phyloP scores from a whole-genome alignment of 805 yeast genomes.

The Ogataea glucozyma region DNA sequence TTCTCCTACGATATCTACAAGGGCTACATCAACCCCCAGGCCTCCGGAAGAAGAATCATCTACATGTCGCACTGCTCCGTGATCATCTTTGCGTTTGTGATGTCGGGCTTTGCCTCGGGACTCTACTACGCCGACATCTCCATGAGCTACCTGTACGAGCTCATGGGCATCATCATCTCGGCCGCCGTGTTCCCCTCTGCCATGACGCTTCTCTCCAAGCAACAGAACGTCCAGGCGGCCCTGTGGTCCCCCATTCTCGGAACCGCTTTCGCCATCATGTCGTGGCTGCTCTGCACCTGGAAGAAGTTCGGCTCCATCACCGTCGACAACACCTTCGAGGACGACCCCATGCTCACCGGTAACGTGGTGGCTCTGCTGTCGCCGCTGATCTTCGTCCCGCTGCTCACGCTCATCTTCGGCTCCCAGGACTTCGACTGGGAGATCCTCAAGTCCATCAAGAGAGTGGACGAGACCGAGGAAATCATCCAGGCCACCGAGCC shows the following conservation, averaged over 20 bases:
- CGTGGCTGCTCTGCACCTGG: conserved; percentile 61
- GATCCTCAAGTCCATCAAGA: conserved; percentile 54
- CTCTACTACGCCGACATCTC: conserved; percentile 77
- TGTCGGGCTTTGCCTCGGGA: conserved; percentile 86
- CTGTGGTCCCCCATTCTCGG: conserved; percentile 77
- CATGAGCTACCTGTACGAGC: conserved; percentile 83
- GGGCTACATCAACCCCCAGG: conserved; percentile 75
- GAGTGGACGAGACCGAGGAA: conserved; percentile 75
- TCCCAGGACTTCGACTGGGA: conserved; percentile 78
- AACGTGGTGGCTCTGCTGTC: conserved; percentile 79
- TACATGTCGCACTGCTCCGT: conserved; percentile 68
- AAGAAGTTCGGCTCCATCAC: conserved; percentile 44
- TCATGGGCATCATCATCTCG: conserved; percentile 88
- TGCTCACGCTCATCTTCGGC: conserved; percentile 62
- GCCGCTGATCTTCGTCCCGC: conserved; percentile 66
- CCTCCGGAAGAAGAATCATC: conserved; percentile 73
- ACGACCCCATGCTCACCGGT: conserved; percentile 87
- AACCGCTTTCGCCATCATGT: conserved; percentile 66
- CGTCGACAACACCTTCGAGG: conserved; percentile 65
- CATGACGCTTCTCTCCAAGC: conserved; percentile 61
- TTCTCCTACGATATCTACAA: conserved; percentile 85
- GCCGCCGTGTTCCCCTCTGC: conserved; percentile 82
- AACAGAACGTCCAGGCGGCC: conserved; percentile 71
- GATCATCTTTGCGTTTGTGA: conserved; percentile 52
- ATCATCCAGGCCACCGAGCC: conserved; percentile 38